Evolutionary conservation across 805 yeast species (phyloP), one percentile per base, ranked within the genome.

Genomic region (Yarrowia yakushimensis): DNA sequence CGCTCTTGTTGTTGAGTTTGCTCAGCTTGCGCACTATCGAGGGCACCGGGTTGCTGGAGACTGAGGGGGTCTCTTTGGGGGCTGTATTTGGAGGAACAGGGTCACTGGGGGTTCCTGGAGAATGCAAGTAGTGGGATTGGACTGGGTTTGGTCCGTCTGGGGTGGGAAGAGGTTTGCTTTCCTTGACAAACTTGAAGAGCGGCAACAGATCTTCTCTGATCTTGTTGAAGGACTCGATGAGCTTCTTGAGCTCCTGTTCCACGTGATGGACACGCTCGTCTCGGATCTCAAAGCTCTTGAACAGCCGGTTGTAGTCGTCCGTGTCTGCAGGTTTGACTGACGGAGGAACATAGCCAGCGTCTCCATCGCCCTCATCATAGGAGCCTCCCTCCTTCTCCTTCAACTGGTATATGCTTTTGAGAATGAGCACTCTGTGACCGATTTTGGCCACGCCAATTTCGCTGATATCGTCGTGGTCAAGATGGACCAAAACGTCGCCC

Each of bases 401-500:
- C 42, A 90, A 74, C 39, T 79, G 82, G 67, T 83, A 81, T 39
- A 90, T 81, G 28, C 83, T 80, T 57, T 80, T 78, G 70, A 89
- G 84, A 42, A 91, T 74, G 39, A 73, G 71, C 3, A 92, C 76
- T 27, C 97, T 78, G 18, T 81, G 80, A 30, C 81, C 79, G 31
- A 87, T 70, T 33, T 78, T 75, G 6, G 65, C 63, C 1, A 88
- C 79, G 2, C 92, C 96, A 69, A 93, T 75, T 60, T 91, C 97
- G 65, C 79, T 77, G 45, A 92, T 81, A 70, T 90, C 94, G 9
- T 81, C 83, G 12, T 88, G 82, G 31, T 84, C 83, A 55, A 92
- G 76, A 65, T 83, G 85, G 1, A 89, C 84, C 59, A 93, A 75
- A 4, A 88, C 79, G 30, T 87, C 82, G 1, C 97, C 97, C 3